phyloP scores from a whole-genome alignment of 148 eudicot species.

The Heliamphora exappendiculata region DNA sequence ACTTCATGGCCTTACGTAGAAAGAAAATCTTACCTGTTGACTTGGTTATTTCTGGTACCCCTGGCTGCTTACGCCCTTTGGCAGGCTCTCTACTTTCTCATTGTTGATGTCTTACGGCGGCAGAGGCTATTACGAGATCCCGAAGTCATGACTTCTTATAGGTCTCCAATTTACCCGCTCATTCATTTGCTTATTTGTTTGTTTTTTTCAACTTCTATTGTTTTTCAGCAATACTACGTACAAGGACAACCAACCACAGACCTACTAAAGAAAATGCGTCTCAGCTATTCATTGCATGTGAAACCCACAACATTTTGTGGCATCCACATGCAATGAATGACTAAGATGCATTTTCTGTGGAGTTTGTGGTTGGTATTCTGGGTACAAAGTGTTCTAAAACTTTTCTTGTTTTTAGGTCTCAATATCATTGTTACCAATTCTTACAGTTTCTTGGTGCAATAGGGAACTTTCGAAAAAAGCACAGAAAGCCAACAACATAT shows the following conservation, averaged over 20 bases:
- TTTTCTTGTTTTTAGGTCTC: not conserved
- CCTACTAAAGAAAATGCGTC: too few species aligned
- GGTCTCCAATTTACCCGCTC: conserved; percentile 48
- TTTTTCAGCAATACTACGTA: too few species aligned
- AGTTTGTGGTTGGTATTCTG: too few species aligned
- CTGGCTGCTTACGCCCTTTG: conserved; percentile 75
- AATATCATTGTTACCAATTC: not conserved
- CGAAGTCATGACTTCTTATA: conserved; percentile 98
- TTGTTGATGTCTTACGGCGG: conserved; percentile 78
- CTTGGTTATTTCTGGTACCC: conserved; percentile 88
- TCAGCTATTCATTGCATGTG: too few species aligned
- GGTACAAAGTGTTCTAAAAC: too few species aligned
- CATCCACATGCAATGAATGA: too few species aligned
- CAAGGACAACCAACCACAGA: too few species aligned
- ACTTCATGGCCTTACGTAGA: conserved; percentile 86
- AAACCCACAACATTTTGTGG: too few species aligned
- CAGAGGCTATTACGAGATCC: conserved; percentile 89
- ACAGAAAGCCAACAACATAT: conserved; percentile 78
- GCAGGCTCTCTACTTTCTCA: conserved; percentile 82
- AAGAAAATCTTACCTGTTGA: conserved; percentile 56
- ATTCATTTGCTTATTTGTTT: not conserved
- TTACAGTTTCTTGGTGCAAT: not conserved
- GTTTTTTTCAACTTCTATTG: not conserved
- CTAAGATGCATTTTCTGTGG: too few species aligned
- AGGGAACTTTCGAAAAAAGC: conserved; percentile 99